A percentile compares a stretch with the other conserved stretches of the same genome.
Conservation (phyloP, 1,139 yeast genomes). For the Saccharomyces hybrid region DNA sequence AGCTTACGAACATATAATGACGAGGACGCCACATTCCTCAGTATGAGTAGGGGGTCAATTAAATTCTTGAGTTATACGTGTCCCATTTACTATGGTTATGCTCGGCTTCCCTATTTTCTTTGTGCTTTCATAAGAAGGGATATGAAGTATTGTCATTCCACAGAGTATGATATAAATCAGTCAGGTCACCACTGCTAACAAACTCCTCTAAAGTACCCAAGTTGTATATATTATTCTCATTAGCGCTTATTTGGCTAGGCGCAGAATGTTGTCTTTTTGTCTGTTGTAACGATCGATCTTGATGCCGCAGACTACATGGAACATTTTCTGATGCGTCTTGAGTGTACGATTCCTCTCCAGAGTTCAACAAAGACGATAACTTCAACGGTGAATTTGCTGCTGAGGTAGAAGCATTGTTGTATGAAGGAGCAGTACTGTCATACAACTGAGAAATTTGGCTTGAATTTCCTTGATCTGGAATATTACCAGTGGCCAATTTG, state of each 20-base stretch:
- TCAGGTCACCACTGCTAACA: conserved; percentile 24
- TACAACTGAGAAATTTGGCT: neutral
- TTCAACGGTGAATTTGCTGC: neutral
- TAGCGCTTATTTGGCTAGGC: neutral
- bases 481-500: neutral
- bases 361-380: neutral
- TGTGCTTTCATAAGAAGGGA: neutral
- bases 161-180: conserved; percentile 23
- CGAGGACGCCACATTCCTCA: neutral
- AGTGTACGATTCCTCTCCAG: neutral
- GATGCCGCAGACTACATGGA: neutral
- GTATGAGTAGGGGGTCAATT: neutral
- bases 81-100: neutral
- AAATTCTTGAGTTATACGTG: too few species aligned
- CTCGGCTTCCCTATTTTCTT: neutral
- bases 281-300: neutral
- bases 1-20: neutral
- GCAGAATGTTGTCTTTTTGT: neutral
- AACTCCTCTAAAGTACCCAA: conserved; percentile 30
- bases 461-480: neutral
- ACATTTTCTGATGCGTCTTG: neutral
- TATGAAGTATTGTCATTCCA: conserved; percentile 28
- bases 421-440: neutral
- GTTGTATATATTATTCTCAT: conserved; percentile 12
- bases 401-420: neutral